These are phyloP conservation scores for barrel medic (Medicago truncatula) DNA, from an alignment of 306 rosid species.

Conservation along the genomic window MtrunA17r5.0-ANR NC_053049.1:33812501-33813000, in stretches of 20 bases:
- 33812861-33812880: slow-evolving; percentile 80
- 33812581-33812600: slow-evolving; percentile 55
- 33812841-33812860: slow-evolving; percentile 51
- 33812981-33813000: slow-evolving; percentile 95
- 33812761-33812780: slow-evolving; percentile 80
- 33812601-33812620: slow-evolving; percentile 80
- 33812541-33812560: slow-evolving; percentile 72
- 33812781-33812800: slow-evolving; percentile 82
- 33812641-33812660: slow-evolving; percentile 73
- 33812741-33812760: slow-evolving; percentile 82
- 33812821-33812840: slow-evolving; percentile 73
- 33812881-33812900: slow-evolving; percentile 63
- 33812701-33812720: slow-evolving; percentile 87
- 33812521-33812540: slow-evolving; percentile 88
- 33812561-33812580: slow-evolving; percentile 67
- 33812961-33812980: slow-evolving; percentile 84
- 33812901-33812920: slow-evolving; percentile 68
- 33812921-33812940: slow-evolving; percentile 71
- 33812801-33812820: slow-evolving; percentile 77
- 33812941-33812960: slow-evolving; percentile 72
- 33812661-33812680: slow-evolving; percentile 51
- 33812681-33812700: slow-evolving; percentile 58
- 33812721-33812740: slow-evolving; percentile 65
- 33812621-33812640: slow-evolving; percentile 86
- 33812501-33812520: slow-evolving; percentile 91